Conservation (phyloP, 2,329 filamentous ascomycete genomes). For the Coniella vitis region DNA sequence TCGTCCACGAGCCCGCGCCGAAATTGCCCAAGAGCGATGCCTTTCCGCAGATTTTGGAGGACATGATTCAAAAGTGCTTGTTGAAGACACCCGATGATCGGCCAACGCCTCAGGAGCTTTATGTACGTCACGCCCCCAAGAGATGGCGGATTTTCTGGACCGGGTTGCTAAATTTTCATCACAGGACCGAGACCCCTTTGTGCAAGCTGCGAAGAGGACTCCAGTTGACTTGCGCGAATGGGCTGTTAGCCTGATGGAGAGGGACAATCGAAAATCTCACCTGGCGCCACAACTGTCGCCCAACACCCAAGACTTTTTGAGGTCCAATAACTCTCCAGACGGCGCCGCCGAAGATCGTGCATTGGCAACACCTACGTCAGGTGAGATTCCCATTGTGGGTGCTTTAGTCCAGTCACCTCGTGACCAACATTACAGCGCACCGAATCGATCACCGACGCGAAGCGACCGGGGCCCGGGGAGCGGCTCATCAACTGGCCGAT, state of each 20-base stretch:
- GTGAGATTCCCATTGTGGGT: slow-evolving; percentile 62
- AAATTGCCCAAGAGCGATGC: slow-evolving; percentile 94
- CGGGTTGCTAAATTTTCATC: not conserved
- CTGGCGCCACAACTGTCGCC: slow-evolving; percentile 75
- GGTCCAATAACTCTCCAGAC: slow-evolving; percentile 55
- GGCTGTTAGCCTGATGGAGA: slow-evolving; percentile 90
- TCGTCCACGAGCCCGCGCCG: slow-evolving; percentile 92
- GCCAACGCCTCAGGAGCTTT: slow-evolving; percentile 88
- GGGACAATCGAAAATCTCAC: slow-evolving; percentile 92
- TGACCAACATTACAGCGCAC: slow-evolving; percentile 38
- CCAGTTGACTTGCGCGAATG: slow-evolving; percentile 90
- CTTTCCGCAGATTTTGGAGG: slow-evolving; percentile 88
- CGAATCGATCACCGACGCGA: slow-evolving; percentile 46
- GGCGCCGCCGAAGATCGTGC: slow-evolving; percentile 39
- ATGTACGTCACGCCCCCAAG: slow-evolving; percentile 51
- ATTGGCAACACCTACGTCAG: slow-evolving; percentile 59
- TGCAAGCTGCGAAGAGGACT: slow-evolving; percentile 93
- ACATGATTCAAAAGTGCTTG: slow-evolving; percentile 95
- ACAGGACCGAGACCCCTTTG: slow-evolving; percentile 85
- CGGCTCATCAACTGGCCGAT: slow-evolving; percentile 36
- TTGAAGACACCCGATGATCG: slow-evolving; percentile 82
- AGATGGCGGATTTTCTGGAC: not conserved
- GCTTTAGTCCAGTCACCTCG: slow-evolving; percentile 46
- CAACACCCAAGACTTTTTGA: slow-evolving; percentile 68
- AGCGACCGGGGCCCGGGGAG: slow-evolving; percentile 32